Evolutionary conservation across 2,329 filamentous ascomycete genomes (phyloP), one percentile per base, ranked within the genome.

Genomic region (Sclerotinia glacialis): DNA sequence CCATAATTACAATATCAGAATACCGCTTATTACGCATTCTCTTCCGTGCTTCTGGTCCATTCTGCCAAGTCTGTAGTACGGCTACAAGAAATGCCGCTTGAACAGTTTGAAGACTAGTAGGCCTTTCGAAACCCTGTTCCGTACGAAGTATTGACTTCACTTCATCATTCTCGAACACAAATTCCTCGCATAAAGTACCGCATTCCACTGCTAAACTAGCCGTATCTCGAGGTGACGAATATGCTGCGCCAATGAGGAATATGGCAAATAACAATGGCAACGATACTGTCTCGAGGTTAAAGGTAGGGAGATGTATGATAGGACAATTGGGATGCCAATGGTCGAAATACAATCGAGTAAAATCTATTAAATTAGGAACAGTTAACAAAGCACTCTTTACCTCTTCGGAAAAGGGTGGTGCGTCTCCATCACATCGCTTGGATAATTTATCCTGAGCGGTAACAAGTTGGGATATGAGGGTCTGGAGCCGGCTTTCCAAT

Each of bases 311-410:
- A 23, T 69, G 67, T 16, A 69, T 18, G 11, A 69, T 53, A 23
- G 65, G 53, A 54, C 49, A 54, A 63, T 69, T 53, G 5, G 47
- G 60, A 65, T 69, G 58, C 60, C 60, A 62, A 28, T 67, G 44
- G 5, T 65, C 42, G 21, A 68, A 68, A 42, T 56, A 68, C 5
- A 81, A 72, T 4, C 72, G 71, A 9, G 78, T 71, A 66, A 78
- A 81, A 62, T 78, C 79, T 26, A 75, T 74, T 26, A 80, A 78
- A 44, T 77, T 77, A 1, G 72, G 70, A 0, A 77, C 77, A 0
- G 77, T 80, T 21, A 80, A 70, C 8, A 60, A 37, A 37, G 49
- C 28, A 18, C 2, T 60, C 8, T 34, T 60, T 0, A 37, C 34
- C n/a, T 49, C 58, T 16, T 49, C 58, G 3, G 58, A 49, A 26